Conservation (phyloP, 208 protist species). For the Acanthamoeba healyi region DNA sequence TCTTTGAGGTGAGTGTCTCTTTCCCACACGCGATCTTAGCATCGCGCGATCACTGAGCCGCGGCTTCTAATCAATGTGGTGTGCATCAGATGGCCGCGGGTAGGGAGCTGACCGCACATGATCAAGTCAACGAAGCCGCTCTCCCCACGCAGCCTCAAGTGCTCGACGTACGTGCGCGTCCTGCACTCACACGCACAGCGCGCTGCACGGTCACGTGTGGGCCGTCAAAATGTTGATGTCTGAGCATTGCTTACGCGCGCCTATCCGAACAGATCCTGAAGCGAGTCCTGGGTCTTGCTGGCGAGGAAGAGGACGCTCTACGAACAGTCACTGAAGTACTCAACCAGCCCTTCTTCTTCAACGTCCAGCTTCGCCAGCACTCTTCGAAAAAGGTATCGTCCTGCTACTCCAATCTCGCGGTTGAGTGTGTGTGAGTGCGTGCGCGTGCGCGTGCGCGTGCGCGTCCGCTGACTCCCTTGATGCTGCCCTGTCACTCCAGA, state of each 20-base stretch:
- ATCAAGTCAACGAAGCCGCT: neutral
- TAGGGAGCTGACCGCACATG: conserved; percentile 1
- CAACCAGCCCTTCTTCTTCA: neutral
- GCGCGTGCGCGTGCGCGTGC: too few species aligned
- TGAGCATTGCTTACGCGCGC: neutral
- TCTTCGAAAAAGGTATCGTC: conserved; percentile 14
- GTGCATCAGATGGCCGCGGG: conserved; percentile 11
- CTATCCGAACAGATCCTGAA: conserved; percentile 6
- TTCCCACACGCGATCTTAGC: neutral
- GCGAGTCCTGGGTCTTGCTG: neutral
- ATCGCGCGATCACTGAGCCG: too few species aligned
- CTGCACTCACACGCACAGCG: neutral
- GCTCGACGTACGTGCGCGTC: conserved; percentile 13
- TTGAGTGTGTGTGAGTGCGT: too few species aligned
- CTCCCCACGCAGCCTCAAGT: neutral
- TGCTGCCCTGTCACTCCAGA: too few species aligned
- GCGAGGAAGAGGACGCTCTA: neutral
- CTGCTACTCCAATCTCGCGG: neutral
- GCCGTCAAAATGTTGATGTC: too few species aligned
- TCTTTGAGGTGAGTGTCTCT: conserved; percentile 17
- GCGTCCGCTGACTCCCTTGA: too few species aligned
- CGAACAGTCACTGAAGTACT: neutral
- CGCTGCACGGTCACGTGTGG: too few species aligned
- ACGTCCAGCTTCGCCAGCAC: conserved; percentile 1
- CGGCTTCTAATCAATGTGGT: neutral